Evolutionary conservation across 495 filamentous ascomycete species (phyloP), one percentile per base, ranked within the genome.

Genomic region (Hypoxylon cercidicola): DNA sequence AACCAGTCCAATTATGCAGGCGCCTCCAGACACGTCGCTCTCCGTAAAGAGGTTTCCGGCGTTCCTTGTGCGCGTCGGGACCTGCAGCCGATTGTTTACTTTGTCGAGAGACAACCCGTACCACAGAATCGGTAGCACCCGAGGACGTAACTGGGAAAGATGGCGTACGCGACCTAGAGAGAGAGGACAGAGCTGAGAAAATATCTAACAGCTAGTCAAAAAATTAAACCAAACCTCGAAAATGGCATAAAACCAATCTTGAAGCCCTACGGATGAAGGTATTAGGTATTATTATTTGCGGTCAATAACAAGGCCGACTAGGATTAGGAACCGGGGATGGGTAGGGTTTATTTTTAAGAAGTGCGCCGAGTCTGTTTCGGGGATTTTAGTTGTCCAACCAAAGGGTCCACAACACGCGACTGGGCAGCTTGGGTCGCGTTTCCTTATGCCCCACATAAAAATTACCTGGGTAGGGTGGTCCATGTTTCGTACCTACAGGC

Each of bases 31-130:
- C 19, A 51, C 25, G 62, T 60, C 44, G 11, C 58, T 39, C 35
- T 58, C 25, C 9, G 60, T 48, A 60, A 60, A 47, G 46, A 50
- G 28, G 51, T 41, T 47, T 55, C 43, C 15, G 60, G 30, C 30
- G 30, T 25, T 57, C 13, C 49, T 54, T 44, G 65, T 68, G 60
- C 60, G 65, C 55, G 65, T 68, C 65, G 65, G 35, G 60, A 47
- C 48, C 55, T 64, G 55, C 60, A 68, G 54, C 39, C 4, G 51
- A 47, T 68, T 63, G 60, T 68, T 68, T 64, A 63, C 60, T 68
- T 60, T 10, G 54, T 25, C 40, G 16, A 49, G 50, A 60, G 57
- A 28, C 25, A 30, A 56, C 18, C 16, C 8, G 39, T 52, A 41
- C 46, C 44, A 50, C 35, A 40, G 34, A 41, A 50, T 51, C 25